phyloP scores from a whole-genome alignment of 2,329 filamentous ascomycete species.

The Fusarium oxysporum region DNA sequence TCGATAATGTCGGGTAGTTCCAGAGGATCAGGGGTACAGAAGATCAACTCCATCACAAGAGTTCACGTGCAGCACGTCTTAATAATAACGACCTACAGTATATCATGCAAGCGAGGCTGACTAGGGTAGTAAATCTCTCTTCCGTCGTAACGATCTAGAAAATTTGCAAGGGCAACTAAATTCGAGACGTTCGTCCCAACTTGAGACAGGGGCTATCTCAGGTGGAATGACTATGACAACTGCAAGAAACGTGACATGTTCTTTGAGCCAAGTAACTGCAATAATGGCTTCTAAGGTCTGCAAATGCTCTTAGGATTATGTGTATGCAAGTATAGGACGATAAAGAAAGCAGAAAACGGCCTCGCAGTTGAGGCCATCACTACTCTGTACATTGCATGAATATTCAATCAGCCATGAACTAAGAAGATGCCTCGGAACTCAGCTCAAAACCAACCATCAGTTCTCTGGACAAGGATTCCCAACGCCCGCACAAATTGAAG shows the following conservation, averaged over 20 bases:
- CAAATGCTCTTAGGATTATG: slow-evolving; percentile 30
- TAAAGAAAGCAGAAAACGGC: slow-evolving; percentile 11
- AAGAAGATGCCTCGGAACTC: neutral
- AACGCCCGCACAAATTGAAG: slow-evolving; percentile 27
- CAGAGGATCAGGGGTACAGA: neutral
- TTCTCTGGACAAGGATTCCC: neutral
- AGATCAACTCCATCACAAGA: neutral
- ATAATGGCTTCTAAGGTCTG: neutral
- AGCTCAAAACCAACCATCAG: neutral
- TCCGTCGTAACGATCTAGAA: slow-evolving; percentile 4
- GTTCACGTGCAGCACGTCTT: neutral
- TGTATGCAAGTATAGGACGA: slow-evolving; percentile 1
- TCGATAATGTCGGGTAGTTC: neutral
- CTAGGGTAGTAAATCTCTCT: neutral
- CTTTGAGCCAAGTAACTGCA: neutral
- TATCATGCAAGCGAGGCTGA: neutral
- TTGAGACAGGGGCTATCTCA: slow-evolving; percentile 33
- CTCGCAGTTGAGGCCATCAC: slow-evolving; percentile 19
- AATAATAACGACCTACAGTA: neutral
- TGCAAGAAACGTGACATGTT: neutral
- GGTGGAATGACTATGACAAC: slow-evolving; percentile 21
- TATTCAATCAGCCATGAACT: neutral
- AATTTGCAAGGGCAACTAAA: slow-evolving; percentile 19
- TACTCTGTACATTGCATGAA: slow-evolving; percentile 2
- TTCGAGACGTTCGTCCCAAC: slow-evolving; percentile 35